Evolutionary conservation across 495 filamentous ascomycete genomes (phyloP), one percentile per base, ranked within the genome.

Genomic region (Aspergillus ellipticus): DNA sequence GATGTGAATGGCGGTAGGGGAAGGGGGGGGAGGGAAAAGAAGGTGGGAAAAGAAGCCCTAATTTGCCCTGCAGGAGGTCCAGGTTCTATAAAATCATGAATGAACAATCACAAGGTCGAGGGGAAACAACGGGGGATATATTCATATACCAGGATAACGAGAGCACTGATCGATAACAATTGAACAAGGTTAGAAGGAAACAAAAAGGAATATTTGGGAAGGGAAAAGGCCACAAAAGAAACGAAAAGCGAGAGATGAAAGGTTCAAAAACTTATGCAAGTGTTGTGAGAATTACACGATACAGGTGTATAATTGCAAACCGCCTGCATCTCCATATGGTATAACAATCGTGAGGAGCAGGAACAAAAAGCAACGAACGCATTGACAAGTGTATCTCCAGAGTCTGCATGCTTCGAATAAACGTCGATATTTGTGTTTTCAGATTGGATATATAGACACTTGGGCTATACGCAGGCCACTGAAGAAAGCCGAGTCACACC

Each of bases 31-130:
- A 45, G 2, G 24, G 13, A 39, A 2, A 39, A 39, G 11, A n/a
- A n/a, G n/a, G n/a, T 4, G n/a, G n/a, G n/a, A n/a, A 15, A 39
- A 39, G 35, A 39, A 39, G 35, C 5, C 35, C 13, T n/a, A 13
- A 13, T 39, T 4, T 39, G 35, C 35, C 35, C n/a, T 39, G n/a
- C n/a, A n/a, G 35, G 0, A 39, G n/a, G 6, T 39, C 13, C 5
- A n/a, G 35, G 10, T 39, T 39, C 13, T 39, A 39, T 33, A 39
- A 24, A 35, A 29, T 56, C 57, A 47, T 60, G 45, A 54, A 50
- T 60, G 47, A 54, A 55, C 58, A 69, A 59, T 22, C 57, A 61
- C 55, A 61, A 62, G 37, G 62, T 49, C 62, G 63, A 45, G 26
- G 6, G 55, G 43, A 43, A 13, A 7, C n/a, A 20, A n/a, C n/a